Evolutionary conservation across 768 basidiomycete species (phyloP), one percentile per base, ranked within the genome.

Genomic region (Tricholoma matsutake): DNA sequence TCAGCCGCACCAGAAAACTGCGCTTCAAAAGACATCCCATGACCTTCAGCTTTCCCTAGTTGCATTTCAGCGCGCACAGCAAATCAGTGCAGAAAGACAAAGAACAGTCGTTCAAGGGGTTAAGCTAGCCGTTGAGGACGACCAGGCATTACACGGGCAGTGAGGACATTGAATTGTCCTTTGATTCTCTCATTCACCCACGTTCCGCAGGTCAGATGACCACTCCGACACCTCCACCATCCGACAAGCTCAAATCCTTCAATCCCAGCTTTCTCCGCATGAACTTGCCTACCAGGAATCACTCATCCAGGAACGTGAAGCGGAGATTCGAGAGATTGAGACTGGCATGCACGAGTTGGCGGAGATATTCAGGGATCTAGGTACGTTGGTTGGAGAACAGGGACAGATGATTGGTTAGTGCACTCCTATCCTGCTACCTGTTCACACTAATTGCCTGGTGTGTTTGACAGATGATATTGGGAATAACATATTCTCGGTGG

Each of bases 271-370:
- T n/a, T 93, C 91, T 1, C 91, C 92, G 0, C 90, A 92, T 61
- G 96, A 98, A 74, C 83, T 98, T 22, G 93, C 93, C 13, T 96
- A 96, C 71, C 97, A 98, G 73, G 96, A 99, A 71, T 92, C 93
- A 9, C 78, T 98, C 37, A 94, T 97, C 57, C 88, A 90, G 56
- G 97, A 99, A 71, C 89, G 97, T 16, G 96, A 99, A 72, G 81
- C 81, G 0, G 97, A 98, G 69, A 98, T 98, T 58, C 86, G 91
- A 55, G 95, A 98, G 71, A 99, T 99, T 56, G 97, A 99, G 74
- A 88, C 86, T 6, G 96, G 97, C 6, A 98, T 99, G 58, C 94
- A 96, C 68, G 96, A 99, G 73, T 76, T 99, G 51, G 85, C 92
- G 28, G 94, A 98, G 74, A 98, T 99, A 69, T 98, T 99, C 81